Conservation (phyloP, 2,329 filamentous ascomycete genomes). For the Microdochium nivale region DNA sequence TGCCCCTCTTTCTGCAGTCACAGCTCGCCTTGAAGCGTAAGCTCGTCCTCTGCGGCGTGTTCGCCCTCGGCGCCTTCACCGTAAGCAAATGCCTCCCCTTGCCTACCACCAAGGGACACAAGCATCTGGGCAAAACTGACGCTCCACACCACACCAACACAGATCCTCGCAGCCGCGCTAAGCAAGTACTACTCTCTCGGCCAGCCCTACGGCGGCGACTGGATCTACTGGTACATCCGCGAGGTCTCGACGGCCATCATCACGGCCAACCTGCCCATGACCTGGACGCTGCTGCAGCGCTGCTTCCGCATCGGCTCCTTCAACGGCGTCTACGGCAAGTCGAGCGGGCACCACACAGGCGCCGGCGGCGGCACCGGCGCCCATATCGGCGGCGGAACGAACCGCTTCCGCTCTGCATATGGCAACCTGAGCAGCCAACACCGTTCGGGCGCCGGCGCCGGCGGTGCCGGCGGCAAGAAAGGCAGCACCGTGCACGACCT, state of each 20-base stretch:
- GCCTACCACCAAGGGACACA: not conserved
- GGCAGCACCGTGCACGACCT: slow-evolving; percentile 7
- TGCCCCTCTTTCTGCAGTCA: slow-evolving; percentile 42
- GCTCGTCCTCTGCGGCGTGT: slow-evolving; percentile 36
- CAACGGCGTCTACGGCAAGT: slow-evolving; percentile 11
- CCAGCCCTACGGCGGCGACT: slow-evolving; percentile 26
- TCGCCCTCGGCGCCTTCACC: slow-evolving; percentile 36
- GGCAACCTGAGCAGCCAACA: slow-evolving; percentile 8
- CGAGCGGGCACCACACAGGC: slow-evolving; percentile 17
- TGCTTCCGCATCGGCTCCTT: slow-evolving; percentile 26
- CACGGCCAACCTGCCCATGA: slow-evolving; percentile 31
- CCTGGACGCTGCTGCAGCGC: slow-evolving; percentile 31
- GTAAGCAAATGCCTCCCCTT: slow-evolving; percentile 19
- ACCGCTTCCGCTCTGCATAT: slow-evolving; percentile 15
- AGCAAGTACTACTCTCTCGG: slow-evolving; percentile 35
- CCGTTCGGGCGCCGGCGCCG: not conserved
- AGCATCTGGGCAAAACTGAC: not conserved
- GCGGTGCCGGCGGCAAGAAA: not conserved
- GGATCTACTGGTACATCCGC: slow-evolving; percentile 36
- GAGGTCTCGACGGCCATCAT: slow-evolving; percentile 37
- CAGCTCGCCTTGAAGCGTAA: slow-evolving; percentile 43
- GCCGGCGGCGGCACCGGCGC: not conserved
- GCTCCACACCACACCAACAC: slow-evolving; percentile 7
- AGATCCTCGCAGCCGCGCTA: slow-evolving; percentile 42
- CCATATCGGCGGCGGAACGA: not conserved